Base-by-base conservation (phyloP, 2,329 filamentous ascomycete genomes). In the Xylaria sp. region DNA sequence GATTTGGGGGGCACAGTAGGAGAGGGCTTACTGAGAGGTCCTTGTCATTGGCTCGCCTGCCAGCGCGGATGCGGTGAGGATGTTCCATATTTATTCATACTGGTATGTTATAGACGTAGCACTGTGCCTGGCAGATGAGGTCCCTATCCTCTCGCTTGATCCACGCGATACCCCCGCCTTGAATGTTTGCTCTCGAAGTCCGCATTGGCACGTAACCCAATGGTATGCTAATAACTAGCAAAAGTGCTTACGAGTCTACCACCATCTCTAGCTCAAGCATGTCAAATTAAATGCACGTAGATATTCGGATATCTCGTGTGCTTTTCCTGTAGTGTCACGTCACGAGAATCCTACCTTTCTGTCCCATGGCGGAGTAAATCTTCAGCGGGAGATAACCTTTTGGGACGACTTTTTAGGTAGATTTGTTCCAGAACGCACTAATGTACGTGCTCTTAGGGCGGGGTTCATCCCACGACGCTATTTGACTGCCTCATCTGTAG, bases 401-500 rank as follows among this genome's bases (percentile, higher is more conserved):
- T 28, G 28, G 28, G 28, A 5, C 28, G 3, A 28, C 28, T 28
- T 28, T 28, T 28, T 28, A 28, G 10, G 18, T 49, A 59, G 57
- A 67, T 61, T 60, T 67, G 20, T 52, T 54, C 49, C 41, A 64
- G 59, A 67, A 56, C 63, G 41, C 63, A 41, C 60, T 54, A 65
- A 28, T 48, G 33, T 63, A 59, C 23, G 23, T 49, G 52, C 25
- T 3, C 51, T 41, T 49, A 23, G 54, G 60, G 62, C 55, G 52
- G 67, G 61, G 66, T 46, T 63, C 20, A 28, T 43, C 10, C 15
- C 9, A 46, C 41, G 41, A 46, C 41, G 57, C 59, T 55, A 66
- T 66, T 62, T 15, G 20, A 63, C 48, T 56, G 39, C 68, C 66
- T 59, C 70, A 72, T 68, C 59, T 5, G 15, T 31, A 58, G 43